Conservation (phyloP, 2,329 filamentous ascomycete species). For the Aspergillus tanneri region DNA sequence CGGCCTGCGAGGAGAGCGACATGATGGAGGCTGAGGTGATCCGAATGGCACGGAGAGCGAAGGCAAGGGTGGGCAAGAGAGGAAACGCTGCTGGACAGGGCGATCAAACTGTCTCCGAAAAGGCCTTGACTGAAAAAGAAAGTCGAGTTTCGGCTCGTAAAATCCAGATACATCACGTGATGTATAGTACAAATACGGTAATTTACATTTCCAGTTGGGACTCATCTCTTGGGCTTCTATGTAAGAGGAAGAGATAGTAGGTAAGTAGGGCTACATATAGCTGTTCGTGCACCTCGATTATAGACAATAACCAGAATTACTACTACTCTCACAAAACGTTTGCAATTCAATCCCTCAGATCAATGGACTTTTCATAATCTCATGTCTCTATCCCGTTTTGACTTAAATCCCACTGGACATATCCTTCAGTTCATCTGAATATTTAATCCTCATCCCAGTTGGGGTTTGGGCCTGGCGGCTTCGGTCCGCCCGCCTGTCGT, state of each 20-base stretch:
- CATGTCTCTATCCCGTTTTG: constrained; percentile 31
- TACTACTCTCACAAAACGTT: constrained; percentile 7
- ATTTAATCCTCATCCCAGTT: constrained; percentile 67
- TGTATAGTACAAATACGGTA: neutral
- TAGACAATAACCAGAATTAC: constrained; percentile 5
- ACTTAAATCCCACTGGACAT: constrained; percentile 12
- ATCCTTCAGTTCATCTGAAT: constrained; percentile 10
- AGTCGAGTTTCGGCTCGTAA: constrained; percentile 31
- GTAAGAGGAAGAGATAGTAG: too few relatives aligned
- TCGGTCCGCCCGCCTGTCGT: constrained; percentile 92
- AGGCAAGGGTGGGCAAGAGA: constrained; percentile 6
- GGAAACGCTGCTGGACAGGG: neutral
- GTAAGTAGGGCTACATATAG: too few relatives aligned
- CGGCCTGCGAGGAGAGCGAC: constrained; percentile 42
- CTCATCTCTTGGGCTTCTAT: too few relatives aligned
- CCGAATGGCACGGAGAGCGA: constrained; percentile 13
- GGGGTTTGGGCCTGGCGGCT: constrained; percentile 91
- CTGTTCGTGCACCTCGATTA: neutral
- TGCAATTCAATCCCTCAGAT: constrained; percentile 4
- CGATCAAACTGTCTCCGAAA: neutral
- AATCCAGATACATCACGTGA: constrained; percentile 36
- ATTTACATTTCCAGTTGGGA: neutral
- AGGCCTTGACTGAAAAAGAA: constrained; percentile 19
- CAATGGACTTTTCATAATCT: constrained; percentile 32
- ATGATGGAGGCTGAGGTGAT: constrained; percentile 28